Conservation (phyloP, 768 basidiomycete genomes). For the Boletus subparvulus region DNA sequence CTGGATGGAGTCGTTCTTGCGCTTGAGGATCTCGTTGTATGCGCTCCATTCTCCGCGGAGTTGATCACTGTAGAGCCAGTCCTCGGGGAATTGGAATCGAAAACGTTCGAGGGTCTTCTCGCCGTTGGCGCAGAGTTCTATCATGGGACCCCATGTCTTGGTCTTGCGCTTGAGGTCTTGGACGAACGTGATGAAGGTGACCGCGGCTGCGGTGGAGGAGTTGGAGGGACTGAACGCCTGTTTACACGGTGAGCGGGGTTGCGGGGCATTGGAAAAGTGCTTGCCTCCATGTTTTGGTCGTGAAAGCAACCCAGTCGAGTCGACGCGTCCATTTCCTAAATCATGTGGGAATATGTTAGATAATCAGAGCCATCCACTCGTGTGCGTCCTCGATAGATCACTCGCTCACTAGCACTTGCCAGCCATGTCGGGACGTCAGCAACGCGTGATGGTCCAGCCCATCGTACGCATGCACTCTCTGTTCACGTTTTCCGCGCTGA, state of each 20-base stretch:
- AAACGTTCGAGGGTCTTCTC: constrained; percentile 98
- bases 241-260: constrained; percentile 7
- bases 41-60: constrained; percentile 98
- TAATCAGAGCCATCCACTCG: constrained; percentile 16
- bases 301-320: constrained; percentile 6
- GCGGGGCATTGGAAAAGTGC: neutral
- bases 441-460: constrained; percentile 99
- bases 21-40: constrained; percentile 94
- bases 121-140: constrained; percentile 89
- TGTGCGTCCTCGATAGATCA: constrained; percentile 6
- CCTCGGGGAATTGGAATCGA: constrained; percentile 93
- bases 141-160: constrained; percentile 94
- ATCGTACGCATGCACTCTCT: constrained; percentile 62
- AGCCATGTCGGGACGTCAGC: constrained; percentile 89
- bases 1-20: constrained; percentile 98
- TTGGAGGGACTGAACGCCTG: constrained; percentile 74
- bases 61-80: constrained; percentile 99
- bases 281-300: constrained; percentile 32
- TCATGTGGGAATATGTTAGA: constrained; percentile 23
- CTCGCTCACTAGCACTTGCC: neutral
- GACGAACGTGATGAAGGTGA: constrained; percentile 98
- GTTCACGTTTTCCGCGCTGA: constrained; percentile 1
- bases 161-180: constrained; percentile 98
- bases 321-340: constrained; percentile 18
- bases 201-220: constrained; percentile 96